Conservation (phyloP, 2,329 filamentous ascomycete genomes). For the Talaromyces sp. region DNA sequence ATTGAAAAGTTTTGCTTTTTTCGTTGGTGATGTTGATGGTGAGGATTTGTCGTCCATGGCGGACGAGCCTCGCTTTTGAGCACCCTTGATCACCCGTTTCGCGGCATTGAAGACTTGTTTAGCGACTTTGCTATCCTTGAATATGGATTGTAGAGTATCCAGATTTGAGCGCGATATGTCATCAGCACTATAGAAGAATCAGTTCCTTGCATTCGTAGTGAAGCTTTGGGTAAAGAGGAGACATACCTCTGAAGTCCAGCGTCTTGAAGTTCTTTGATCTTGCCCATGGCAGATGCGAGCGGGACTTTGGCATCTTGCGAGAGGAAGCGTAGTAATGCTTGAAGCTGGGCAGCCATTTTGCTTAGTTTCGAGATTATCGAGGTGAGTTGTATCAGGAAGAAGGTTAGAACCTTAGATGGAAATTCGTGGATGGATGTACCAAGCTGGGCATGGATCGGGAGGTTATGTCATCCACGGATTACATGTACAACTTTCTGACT, state of each 20-base stretch:
- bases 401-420: background rate
- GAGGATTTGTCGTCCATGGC: constrained; percentile 28
- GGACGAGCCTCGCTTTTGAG: constrained; percentile 53
- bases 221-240: background rate
- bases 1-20: constrained; percentile 36
- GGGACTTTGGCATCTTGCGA: constrained; percentile 59
- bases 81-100: constrained; percentile 39
- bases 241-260: constrained; percentile 46
- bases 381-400: no score
- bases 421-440: background rate
- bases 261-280: constrained; percentile 55
- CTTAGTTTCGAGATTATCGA: background rate
- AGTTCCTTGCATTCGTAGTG: background rate
- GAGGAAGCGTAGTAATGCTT: constrained; percentile 56
- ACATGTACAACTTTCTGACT: background rate
- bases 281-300: constrained; percentile 54
- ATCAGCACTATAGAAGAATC: constrained; percentile 31
- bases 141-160: constrained; percentile 44
- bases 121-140: constrained; percentile 54
- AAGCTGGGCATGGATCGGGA: no score
- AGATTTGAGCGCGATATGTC: constrained; percentile 51
- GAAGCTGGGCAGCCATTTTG: constrained; percentile 32
- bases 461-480: background rate
- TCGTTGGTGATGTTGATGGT: constrained; percentile 28
- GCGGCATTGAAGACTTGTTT: constrained; percentile 59